Base-by-base conservation (phyloP, 495 filamentous ascomycete species). In the Rusavskia elegans region DNA sequence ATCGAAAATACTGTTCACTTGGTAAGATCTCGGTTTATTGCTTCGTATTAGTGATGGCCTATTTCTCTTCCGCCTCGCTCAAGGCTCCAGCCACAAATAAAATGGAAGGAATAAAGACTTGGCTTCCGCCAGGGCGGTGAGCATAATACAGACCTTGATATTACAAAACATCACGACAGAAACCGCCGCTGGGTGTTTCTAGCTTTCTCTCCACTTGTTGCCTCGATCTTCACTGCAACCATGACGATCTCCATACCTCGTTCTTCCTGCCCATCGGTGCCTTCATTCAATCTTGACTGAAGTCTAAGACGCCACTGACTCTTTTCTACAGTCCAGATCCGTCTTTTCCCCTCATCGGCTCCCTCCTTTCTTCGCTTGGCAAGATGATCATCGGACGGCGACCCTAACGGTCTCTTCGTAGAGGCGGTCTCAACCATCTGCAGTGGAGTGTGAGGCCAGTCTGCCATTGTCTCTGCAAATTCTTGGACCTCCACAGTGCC, bases 191-290 rank as follows among this genome's bases (percentile, higher is more conserved):
- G 59, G 54, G 64, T 66, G 69, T 95, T 96, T 60, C 88, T 76
- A 25, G 69, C 74, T 54, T 73, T 70, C 64, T 90, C 78, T 6
- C 71, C 73, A 35, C 74, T 84, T 58, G 81, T 78, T 0, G 83
- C 84, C 52, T 95, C 85, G 37, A 97, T 50, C 66, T 88, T 90
- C 16, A 94, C 87, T 4, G 81, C 86, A 13, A 82, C 71, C 30
- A 97, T 66, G 45, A 89, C 73, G 10, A 89, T 73, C 52, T 78
- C 78, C 59, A 73, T 67, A 38, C 61, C 71, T 57, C 64, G 76
- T 66, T 55, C 68, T 64, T 50, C 57, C 32, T 60, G 63, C 9
- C 57, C 58, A 21, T 58, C 54, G 17, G 21, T 20, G 9, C 17
- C 41, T 6, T 1, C 6, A 55, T 65, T 37, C 55, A 49, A n/a